Evolutionary conservation across 2,329 filamentous ascomycete genomes (phyloP), one percentile per base, ranked within the genome.

Genomic region (Trichoderma harzianum): DNA sequence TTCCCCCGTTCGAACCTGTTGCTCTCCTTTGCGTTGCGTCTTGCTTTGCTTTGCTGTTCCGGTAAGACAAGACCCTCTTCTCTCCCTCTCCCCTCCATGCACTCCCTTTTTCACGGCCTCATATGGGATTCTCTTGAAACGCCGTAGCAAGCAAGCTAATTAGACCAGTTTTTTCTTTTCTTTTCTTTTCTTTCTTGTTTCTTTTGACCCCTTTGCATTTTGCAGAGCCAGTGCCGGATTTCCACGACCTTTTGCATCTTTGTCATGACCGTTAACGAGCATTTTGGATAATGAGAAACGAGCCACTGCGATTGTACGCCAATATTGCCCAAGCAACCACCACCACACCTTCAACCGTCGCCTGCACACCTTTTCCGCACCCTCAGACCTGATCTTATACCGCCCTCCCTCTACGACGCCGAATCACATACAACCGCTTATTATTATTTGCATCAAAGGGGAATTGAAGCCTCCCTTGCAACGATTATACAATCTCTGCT

Each of bases 281-380:
- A 67, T 63, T 53, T 67, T 73, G 72, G 68, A 73, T 73, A 71
- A 73, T 69, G 72, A 73, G 66, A 71, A 71, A 73, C 72, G 72
- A 73, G 68, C 72, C 71, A 61, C 62, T 71, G 72, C 69, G 63
- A 73, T 67, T 71, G 55, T 71, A 51, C 53, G 61, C 36, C 39
- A 57, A 53, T 62, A 39, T 62, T 70, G 32, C 65, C 66, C 55
- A 57, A 72, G 39, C 71, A 61, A 60, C 69, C 66, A 53, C 71
- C 53, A 60, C 69, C 66, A 53, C 58, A 58, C 64, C 51, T 28
- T 36, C 8, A 32, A 68, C 39, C 39, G n/a, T 47, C 47, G 47
- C 63, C 63, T 32, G 47, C n/a, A 69, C 66, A 36, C 34, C 64
- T 62, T 36, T 69, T n/a, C 39, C 39, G 21, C 57, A 34, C 57